Base-by-base conservation (phyloP, 257 asterid species). In the Penstemon davidsonii region DNA sequence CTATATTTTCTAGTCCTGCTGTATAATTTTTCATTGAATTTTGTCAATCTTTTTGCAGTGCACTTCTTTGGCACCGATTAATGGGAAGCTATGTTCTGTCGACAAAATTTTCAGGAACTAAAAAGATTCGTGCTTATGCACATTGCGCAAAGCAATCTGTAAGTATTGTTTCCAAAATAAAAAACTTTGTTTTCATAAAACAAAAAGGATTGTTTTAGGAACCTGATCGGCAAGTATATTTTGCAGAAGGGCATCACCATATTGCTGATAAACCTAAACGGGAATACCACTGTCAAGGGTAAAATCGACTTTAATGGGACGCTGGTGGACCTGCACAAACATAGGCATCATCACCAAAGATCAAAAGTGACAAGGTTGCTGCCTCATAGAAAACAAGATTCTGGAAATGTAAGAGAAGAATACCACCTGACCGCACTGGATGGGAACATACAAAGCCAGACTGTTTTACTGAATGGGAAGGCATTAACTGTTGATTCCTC, bases 361-460 rank as follows among this genome's bases (percentile, higher is more conserved):
- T 37, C 68, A 8, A 78, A 60, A 47, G n/a, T 8, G 41, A 67
- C 43, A n/a, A 62, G 60, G 46, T 38, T 76, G 58, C 82, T 63
- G 47, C 69, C 59, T 15, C 18, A 15, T 15, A 15, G 18, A 15
- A 15, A 15, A 15, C 18, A 15, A 15, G 18, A 15, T 15, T 15
- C 18, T 39, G 70, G 56, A 46, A 19, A 12, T 12, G 65, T 67
- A 49, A 86, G 96, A 70, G 95, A 90, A 79, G 97, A 93, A 66
- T 93, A 90, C 67, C 98, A 93, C 77, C 62, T 93, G 79, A 90
- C 95, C 2, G 89, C 95, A 11, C 58, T 63, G 76, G 88, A 73
- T 59, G 92, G 99, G 4, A 76, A 93, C 73, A 77, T 90, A 33
- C 91, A 83, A 12, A 90, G 96, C 80, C 96, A 72, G 58, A 81